Base-by-base conservation (phyloP, 305 asterid genomes). In the Fraxinus xanthoxyloides region DNA sequence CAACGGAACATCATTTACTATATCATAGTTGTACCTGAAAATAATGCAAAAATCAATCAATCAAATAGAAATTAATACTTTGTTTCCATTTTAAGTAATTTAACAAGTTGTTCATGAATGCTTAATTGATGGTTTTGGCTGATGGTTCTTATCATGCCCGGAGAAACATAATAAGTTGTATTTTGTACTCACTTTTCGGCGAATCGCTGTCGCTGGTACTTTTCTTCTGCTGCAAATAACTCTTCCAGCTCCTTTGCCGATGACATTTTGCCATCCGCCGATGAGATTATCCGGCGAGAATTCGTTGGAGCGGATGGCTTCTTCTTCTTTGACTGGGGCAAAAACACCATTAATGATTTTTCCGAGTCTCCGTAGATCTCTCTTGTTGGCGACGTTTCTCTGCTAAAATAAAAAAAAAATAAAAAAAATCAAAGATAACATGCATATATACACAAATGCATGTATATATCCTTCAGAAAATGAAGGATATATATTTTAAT, bases 21-120 rank as follows among this genome's bases (percentile, higher is more conserved):
- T 76, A 82, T 93, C 98, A 84, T 82, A 93, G 89, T 93, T 93
- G 94, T 93, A 92, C 95, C 98, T 93, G 90, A 82, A 88, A 84
- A 76, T 48, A 73, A 83, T 81, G 72, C 82, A 84, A 84, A 69
- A 83, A n/a, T 17, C 34, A 63, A 24, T 24, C 17, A 23, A 26
- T 63, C 87, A 84, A 83, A 85, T 88, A 82, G 24, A 23, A 63
- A 26, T 63, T 10, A 82, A 82, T 86, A 82, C 85, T 82, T 77
- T 10, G 10, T 75, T 21, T 70, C 87, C 82, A 36, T 73, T 87
- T 89, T 86, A 85, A 26, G 89, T 80, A 77, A 83, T 70, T 72
- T 32, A 85, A 87, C 86, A 77, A 83, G 82, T 82, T 84, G 78
- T 12, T 26, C 81, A 4, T 59, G 69, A 21, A 24, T 21, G 90